Conservation (phyloP, 2,329 filamentous ascomycete genomes). For the Fusarium veterinarium region DNA sequence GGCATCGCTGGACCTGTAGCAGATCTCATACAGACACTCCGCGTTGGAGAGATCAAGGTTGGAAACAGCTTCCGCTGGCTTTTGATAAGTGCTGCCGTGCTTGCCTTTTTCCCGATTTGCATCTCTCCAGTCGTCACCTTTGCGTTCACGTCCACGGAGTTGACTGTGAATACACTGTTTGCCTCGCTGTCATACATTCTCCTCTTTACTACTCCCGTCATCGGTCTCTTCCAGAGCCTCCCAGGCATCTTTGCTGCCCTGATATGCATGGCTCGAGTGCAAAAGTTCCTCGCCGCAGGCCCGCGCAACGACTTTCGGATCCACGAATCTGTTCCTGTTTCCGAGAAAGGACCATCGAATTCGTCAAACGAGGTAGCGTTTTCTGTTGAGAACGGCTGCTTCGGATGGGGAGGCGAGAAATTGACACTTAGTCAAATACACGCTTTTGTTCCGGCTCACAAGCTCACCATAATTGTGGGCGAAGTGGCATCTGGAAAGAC, state of each 20-base stretch:
- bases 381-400: conserved; percentile 32
- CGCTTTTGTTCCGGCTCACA: conserved; percentile 23
- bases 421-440: conserved; percentile 35
- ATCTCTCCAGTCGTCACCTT: conserved; percentile 52
- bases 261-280: conserved; percentile 51
- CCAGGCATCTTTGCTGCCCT: conserved; percentile 48
- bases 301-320: conserved; percentile 40
- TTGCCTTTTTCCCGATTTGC: conserved; percentile 50
- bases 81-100: conserved; percentile 32
- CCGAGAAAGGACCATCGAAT: background rate
- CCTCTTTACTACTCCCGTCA: conserved; percentile 50
- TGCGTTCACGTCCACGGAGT: conserved; percentile 40
- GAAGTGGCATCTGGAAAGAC: conserved; percentile 54
- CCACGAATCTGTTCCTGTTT: background rate
- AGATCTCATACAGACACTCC: conserved; percentile 45
- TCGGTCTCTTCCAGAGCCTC: conserved; percentile 48
- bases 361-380: conserved; percentile 5
- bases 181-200: conserved; percentile 51
- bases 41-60: conserved; percentile 45
- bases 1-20: conserved; percentile 46
- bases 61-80: conserved; percentile 46
- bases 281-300: conserved; percentile 51
- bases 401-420: conserved; percentile 45
- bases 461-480: conserved; percentile 52
- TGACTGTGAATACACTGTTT: conserved; percentile 48